Evolutionary conservation across 225 moss, liverwort and hornwort genomes (phyloP).

Genomic region (Straminergon stramineum): DNA sequence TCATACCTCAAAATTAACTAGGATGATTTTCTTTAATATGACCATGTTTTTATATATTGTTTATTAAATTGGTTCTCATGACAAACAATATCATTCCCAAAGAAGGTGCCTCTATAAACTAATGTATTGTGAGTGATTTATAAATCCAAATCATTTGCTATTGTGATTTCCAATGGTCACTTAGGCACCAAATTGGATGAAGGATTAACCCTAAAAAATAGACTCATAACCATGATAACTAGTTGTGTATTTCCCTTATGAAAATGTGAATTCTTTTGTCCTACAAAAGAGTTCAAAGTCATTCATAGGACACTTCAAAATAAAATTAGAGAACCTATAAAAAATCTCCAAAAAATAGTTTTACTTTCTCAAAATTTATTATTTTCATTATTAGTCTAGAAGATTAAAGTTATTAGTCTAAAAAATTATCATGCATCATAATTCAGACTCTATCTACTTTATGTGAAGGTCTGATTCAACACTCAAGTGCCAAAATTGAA

Average conservation of each 20-base stretch:
- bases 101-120: neutral
- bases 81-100: rapidly evolving
- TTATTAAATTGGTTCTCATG: neutral
- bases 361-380: neutral
- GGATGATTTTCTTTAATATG: neutral
- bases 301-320: neutral
- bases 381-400: no score
- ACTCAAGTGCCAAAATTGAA: no score
- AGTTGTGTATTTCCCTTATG: no score
- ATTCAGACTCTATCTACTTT: neutral
- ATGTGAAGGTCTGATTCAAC: no score
- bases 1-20: neutral
- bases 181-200: no score
- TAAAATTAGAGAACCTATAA: neutral
- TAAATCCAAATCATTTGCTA: neutral
- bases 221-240: rapidly evolving
- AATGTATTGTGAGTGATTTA: neutral
- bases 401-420: no score
- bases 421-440: rapidly evolving
- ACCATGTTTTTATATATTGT: neutral
- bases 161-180: rapidly evolving
- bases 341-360: neutral
- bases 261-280: neutral
- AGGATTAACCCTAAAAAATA: neutral
- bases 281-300: neutral